These are phyloP conservation scores for Sphagnurus paluster DNA, from an alignment of 1,284 basidiomycete genomes.

Conservation along the genomic window DNA sequence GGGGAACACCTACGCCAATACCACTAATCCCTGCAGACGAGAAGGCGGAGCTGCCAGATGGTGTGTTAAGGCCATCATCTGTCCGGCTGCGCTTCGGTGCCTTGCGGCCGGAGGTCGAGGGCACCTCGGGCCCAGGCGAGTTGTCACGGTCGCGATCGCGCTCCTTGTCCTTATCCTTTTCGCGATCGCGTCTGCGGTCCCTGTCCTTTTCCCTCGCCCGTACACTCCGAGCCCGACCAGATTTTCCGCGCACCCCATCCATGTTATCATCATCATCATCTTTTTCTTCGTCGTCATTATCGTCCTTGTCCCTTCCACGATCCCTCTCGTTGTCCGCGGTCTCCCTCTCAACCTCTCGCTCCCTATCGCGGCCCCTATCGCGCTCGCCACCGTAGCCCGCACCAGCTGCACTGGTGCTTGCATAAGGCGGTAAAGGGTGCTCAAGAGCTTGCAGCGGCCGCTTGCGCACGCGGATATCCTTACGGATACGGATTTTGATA, in stretches of 20 bases:
- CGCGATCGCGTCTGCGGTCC: conserved; percentile 2
- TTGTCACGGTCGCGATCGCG: conserved; percentile 18
- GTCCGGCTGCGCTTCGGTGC: conserved; percentile 38
- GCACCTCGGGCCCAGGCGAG: not conserved
- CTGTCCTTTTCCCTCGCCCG: conserved; percentile 6
- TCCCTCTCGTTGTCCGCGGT: conserved; percentile 13
- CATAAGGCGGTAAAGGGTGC: conserved; percentile 32
- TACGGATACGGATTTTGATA: conserved; percentile 90
- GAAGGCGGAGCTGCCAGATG: not conserved
- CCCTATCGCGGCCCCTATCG: not conserved
- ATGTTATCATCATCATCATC: conserved; percentile 9
- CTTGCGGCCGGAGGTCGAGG: conserved; percentile 19
- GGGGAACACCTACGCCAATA: conserved; percentile 16
- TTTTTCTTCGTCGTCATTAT: conserved; percentile 22
- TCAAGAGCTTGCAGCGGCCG: conserved; percentile 48
- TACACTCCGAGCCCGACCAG: not conserved
- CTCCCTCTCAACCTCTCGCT: conserved; percentile 8
- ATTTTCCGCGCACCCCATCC: conserved; percentile 4
- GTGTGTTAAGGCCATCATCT: conserved; percentile 27
- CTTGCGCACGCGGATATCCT: conserved; percentile 82
- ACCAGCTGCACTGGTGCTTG: conserved; percentile 10
- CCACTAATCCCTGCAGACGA: not conserved
- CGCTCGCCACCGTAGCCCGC: conserved; percentile 2
- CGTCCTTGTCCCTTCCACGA: conserved; percentile 13
- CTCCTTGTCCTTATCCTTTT: conserved; percentile 15